Evolutionary conservation across 257 asterid species (phyloP), one percentile per base, ranked within the genome.

Genomic region (Solanum raphanifolium): DNA sequence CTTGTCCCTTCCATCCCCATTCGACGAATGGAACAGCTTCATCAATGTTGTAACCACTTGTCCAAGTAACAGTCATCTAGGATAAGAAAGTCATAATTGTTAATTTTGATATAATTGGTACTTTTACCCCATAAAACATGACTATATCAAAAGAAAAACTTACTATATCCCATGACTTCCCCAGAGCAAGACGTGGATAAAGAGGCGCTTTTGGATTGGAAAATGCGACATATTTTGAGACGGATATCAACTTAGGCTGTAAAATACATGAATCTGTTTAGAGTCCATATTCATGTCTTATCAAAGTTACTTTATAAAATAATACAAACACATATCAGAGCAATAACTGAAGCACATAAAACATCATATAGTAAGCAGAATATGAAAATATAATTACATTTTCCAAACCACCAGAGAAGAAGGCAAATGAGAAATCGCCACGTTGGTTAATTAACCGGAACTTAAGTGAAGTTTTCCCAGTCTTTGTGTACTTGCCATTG

Each of bases 101-200:
- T 46, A 4, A 46, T 46, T 46, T 46, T 38, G 55, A 13, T 46
- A 46, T 13, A 46, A 46, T 46, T 46, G 8, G 60, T 15, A 48
- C 60, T 41, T 3, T 1, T 35, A 41, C 13, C 11, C 43, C 46
- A 39, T 39, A 39, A 39, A 39, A 39, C 46, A 39, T 34, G 35
- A 34, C 35, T 34, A 34, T 35, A 31, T 3, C 32, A 31, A 32
- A 23, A 23, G 35, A 38, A 38, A 52, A 82, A 92, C 97, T 91
- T 93, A 95, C 99, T 86, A 94, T 98, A 90, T 96, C 87, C 98
- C 98, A 96, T 83, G 97, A 91, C 89, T 95, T 96, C 73, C 99
- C 99, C 85, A 93, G 96, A 86, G 98, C 98, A 88, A 96, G 98
- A 65, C 98, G 98, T 31, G 99, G 99, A 91, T 91, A 96, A 83